A percentile compares a stretch with the other conserved stretches of the same genome.
Evolutionary conservation across 495 filamentous ascomycete species (phyloP).

Genomic region (Aspergillus sclerotiicarbonarius): DNA sequence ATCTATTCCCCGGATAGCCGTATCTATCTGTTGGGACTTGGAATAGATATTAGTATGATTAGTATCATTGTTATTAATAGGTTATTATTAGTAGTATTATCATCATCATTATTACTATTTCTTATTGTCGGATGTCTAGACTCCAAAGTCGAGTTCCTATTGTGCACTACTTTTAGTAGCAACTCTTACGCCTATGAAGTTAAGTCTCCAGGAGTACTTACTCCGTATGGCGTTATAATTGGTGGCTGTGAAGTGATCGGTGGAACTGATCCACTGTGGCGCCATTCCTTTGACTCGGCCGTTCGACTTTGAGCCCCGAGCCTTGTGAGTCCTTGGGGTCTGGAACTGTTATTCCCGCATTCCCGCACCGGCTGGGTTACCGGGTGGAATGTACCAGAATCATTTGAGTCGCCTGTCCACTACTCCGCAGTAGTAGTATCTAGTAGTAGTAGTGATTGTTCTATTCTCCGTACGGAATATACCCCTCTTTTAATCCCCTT

Average conservation of each 20-base stretch:
- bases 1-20: too few species aligned
- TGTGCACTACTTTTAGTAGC: background rate
- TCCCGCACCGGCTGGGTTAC: background rate
- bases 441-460: too few species aligned
- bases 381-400: background rate
- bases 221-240: background rate
- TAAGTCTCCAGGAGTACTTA: too few species aligned
- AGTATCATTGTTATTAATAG: too few species aligned
- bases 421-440: background rate
- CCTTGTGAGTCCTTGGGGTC: background rate
- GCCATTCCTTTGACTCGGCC: background rate
- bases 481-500: background rate
- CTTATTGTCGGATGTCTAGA: background rate
- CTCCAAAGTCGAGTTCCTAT: background rate
- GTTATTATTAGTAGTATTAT: background rate
- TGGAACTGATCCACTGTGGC: background rate
- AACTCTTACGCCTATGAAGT: background rate
- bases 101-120: background rate
- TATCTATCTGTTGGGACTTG: too few species aligned
- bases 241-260: background rate
- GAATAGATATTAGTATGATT: background rate
- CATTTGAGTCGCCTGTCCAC: background rate
- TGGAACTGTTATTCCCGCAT: background rate
- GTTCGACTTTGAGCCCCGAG: background rate
- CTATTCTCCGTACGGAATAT: background rate